Conservation (phyloP, 768 basidiomycete species). For the Mycena sanguinolenta region DNA sequence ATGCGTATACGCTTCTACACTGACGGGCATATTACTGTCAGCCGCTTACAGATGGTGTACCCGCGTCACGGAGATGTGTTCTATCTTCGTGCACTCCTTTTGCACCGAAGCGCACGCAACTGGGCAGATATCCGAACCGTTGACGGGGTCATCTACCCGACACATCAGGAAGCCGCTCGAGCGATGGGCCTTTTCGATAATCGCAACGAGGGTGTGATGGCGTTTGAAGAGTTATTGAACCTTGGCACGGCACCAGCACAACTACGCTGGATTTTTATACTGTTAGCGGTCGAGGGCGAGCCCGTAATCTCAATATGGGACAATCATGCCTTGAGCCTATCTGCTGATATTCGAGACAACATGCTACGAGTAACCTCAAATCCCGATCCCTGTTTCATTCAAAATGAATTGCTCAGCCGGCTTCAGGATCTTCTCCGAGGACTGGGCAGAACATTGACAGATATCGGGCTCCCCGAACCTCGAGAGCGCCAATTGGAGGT, state of each 20-base stretch:
- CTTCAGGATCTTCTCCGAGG: not conserved
- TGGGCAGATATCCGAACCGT: too few relatives aligned
- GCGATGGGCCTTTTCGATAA: constrained; percentile 10
- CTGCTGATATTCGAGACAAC: not conserved
- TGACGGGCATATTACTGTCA: too few relatives aligned
- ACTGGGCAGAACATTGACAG: not conserved
- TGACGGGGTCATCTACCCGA: too few relatives aligned
- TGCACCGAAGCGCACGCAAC: too few relatives aligned
- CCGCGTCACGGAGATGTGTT: too few relatives aligned
- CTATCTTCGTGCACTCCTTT: too few relatives aligned
- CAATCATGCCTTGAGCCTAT: too few relatives aligned
- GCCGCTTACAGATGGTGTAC: too few relatives aligned
- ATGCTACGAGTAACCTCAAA: not conserved
- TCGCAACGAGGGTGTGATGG: constrained; percentile 1
- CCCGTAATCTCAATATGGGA: not conserved
- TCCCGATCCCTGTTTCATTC: not conserved
- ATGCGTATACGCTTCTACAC: too few relatives aligned
- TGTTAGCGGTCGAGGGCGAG: not conserved
- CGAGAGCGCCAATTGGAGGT: not conserved
- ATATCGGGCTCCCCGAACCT: constrained; percentile 1
- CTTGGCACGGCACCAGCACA: not conserved
- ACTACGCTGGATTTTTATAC: not conserved
- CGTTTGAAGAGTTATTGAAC: constrained; percentile 8
- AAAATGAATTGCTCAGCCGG: not conserved
- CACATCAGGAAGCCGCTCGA: too few relatives aligned